Base-by-base conservation (phyloP, 2,329 filamentous ascomycete genomes). In the Diaporthe destruens region DNA sequence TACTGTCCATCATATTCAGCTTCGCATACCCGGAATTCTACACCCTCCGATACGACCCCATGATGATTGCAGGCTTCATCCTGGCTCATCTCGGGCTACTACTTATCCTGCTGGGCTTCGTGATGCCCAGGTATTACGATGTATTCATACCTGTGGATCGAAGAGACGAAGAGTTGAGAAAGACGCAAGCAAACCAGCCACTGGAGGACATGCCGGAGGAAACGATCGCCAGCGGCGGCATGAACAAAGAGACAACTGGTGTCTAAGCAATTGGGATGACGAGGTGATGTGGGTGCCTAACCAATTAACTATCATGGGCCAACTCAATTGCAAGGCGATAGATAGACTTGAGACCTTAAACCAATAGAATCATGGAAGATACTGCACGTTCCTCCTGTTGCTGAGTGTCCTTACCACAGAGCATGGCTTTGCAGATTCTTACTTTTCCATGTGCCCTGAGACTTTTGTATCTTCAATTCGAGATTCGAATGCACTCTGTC, bases 81-180 rank as follows among this genome's bases (percentile, higher is more conserved):
- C 78, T 88, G 20, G 84, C 83, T 1, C 85, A 87, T 72, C 69
- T 87, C 23, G 81, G 83, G 5, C 78, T 90, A 51, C 54, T 88
- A 0, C 76, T 85, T 12, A 83, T 89, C 39, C 77, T 85, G 2
- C 67, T 84, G 1, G 87, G 87, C 7, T 84, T 88, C 53, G 79
- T 89, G 6, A 77, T 88, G 39, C 88, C 88, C 3, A 82, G 86
- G 12, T 90, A 87, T 79, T 89, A 86, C 75, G 83, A 88, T 75
- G 79, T 84, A 5, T 84, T 90, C 44, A 85, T 90, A 44, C 87
- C 88, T 0, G 76, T 81, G 0, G 76, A 81, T 3, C 83, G 88
- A 1, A 80, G 82, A 0, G 79, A 79, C 9, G 87, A 90, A 53
- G 61, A 20, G 44, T 20, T 53, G 3, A 53, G 51, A 20, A 34